These are phyloP conservation scores for Styphnolobium japonicum DNA, from an alignment of 306 rosid species.

Conservation along the genomic window DNA sequence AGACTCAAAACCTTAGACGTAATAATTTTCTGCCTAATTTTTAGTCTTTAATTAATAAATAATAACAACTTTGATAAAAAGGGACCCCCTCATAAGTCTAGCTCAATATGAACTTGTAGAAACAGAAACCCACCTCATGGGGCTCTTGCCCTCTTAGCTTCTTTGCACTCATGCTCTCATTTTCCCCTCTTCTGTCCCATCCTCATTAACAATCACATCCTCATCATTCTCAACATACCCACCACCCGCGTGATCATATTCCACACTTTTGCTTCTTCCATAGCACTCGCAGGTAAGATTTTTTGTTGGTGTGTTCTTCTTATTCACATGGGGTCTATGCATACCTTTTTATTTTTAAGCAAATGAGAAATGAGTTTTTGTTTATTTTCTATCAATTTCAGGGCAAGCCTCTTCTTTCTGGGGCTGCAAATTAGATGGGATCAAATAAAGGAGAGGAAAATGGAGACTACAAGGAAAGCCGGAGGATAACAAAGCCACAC, in stretches of 20 bases:
- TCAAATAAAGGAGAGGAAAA: constrained; percentile 36
- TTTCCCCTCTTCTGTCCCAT: not conserved
- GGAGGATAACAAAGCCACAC: constrained; percentile 14
- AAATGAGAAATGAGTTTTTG: not conserved
- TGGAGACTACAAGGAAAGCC: constrained; percentile 1
- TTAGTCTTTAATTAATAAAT: not conserved
- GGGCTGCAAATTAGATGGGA: constrained; percentile 36
- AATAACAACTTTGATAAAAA: constrained; percentile 33
- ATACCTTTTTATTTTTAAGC: not conserved
- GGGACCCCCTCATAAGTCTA: constrained; percentile 21
- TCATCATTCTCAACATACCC: not conserved
- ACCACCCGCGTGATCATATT: constrained; percentile 6
- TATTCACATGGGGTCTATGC: not conserved
- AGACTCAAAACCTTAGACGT: constrained; percentile 29
- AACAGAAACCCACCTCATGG: constrained; percentile 19
- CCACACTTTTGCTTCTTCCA: not conserved
- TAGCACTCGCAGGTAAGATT: constrained; percentile 22
- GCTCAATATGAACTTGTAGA: constrained; percentile 16
- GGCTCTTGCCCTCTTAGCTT: constrained; percentile 20
- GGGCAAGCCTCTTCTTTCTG: not conserved
- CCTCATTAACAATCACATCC: not conserved
- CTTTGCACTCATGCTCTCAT: not conserved
- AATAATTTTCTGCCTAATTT: constrained; percentile 16
- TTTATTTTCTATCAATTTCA: not conserved
- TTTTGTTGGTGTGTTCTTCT: not conserved